Evolutionary conservation across 345 rosid genomes (phyloP).

Genomic region (Aethionema arabicum): DNA sequence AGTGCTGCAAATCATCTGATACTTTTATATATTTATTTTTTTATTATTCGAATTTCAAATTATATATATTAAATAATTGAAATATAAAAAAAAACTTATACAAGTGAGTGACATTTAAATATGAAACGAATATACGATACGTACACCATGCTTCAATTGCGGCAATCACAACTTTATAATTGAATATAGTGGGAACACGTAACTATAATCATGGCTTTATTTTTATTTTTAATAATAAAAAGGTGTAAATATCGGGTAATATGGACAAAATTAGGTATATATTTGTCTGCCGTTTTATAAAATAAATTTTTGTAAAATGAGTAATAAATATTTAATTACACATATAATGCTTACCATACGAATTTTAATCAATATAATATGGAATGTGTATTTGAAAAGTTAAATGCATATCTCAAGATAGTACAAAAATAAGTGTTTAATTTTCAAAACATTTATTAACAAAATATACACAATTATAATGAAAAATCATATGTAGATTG

Average conservation of each 20-base stretch:
- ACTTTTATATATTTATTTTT: not conserved
- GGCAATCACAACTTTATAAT: constrained; percentile 35
- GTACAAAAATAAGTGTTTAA: no score
- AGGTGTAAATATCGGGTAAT: constrained; percentile 1
- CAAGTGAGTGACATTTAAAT: constrained; percentile 28
- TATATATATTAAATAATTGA: not conserved
- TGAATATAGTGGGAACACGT: constrained; percentile 27
- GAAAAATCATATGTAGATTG: no score
- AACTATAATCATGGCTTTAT: constrained; percentile 18
- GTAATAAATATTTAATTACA: constrained; percentile 1
- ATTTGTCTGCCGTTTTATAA: constrained; percentile 27
- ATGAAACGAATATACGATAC: constrained; percentile 26
- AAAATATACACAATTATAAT: no score
- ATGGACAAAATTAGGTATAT: constrained; percentile 35
- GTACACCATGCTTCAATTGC: constrained; percentile 38
- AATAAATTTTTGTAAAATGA: constrained; percentile 8
- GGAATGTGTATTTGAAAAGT: not conserved
- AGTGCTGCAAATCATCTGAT: not conserved
- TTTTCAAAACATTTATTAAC: no score
- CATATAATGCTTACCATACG: not conserved
- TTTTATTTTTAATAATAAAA: not conserved
- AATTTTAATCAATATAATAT: not conserved
- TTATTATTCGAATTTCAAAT: not conserved
- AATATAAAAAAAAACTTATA: constrained; percentile 7
- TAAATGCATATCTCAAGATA: not conserved